Conservation (phyloP, 352 stramenopile genomes). For the Pythium aristosporum region DNA sequence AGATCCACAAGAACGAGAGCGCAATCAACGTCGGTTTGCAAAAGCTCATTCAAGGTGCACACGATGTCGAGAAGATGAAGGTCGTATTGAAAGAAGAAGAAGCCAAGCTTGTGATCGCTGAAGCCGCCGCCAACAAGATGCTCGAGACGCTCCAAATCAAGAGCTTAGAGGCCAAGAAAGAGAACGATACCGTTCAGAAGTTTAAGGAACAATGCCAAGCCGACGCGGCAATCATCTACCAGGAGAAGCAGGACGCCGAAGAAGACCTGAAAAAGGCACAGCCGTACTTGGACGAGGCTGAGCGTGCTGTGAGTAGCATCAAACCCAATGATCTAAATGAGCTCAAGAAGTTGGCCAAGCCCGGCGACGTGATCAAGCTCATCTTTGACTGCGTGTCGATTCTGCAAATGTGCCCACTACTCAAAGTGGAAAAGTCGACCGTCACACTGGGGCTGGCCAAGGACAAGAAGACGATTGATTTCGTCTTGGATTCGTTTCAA, state of each 20-base stretch:
- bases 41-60: slow-evolving; percentile 83
- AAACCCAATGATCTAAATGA: slow-evolving; percentile 91
- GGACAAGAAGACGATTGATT: slow-evolving; percentile 86
- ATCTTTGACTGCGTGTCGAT: slow-evolving; percentile 92
- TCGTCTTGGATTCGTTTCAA: slow-evolving; percentile 86
- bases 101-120: slow-evolving; percentile 79
- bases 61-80: slow-evolving; percentile 92
- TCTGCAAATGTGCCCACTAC: slow-evolving; percentile 83
- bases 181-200: slow-evolving; percentile 84
- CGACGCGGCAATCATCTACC: slow-evolving; percentile 73
- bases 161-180: slow-evolving; percentile 87
- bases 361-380: slow-evolving; percentile 90
- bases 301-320: slow-evolving; percentile 84
- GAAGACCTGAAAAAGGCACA: slow-evolving; percentile 89
- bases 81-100: slow-evolving; percentile 85
- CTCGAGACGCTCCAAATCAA: slow-evolving; percentile 76
- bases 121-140: slow-evolving; percentile 83
- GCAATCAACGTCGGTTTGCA: slow-evolving; percentile 86
- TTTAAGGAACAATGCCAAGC: slow-evolving; percentile 87
- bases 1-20: slow-evolving; percentile 80
- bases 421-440: slow-evolving; percentile 59
- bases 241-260: slow-evolving; percentile 86
- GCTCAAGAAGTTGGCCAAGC: slow-evolving; percentile 91
- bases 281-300: slow-evolving; percentile 89
- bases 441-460: slow-evolving; percentile 79